Percentiles rank a stretch among this genome's conserved stretches.
Conservation (phyloP, 192 early-diverging fungal species). For the Coemansia sp. region DNA sequence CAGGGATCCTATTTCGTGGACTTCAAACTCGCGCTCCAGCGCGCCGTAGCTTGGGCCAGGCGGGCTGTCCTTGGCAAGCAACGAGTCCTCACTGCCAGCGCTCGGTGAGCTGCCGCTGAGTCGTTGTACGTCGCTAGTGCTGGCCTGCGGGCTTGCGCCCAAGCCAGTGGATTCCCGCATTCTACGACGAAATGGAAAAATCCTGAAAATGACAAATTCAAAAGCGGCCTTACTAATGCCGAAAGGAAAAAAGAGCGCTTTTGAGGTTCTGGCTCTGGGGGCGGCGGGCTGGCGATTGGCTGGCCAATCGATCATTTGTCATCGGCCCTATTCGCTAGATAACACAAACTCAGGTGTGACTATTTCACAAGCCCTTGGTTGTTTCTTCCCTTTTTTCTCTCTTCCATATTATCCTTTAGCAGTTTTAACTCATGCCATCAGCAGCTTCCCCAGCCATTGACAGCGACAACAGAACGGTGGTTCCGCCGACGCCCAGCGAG, state of each 20-base stretch:
- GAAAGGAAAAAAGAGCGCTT: neutral
- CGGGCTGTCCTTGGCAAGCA: neutral
- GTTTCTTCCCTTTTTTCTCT: neutral
- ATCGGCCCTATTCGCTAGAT: neutral
- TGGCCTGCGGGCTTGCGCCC: neutral
- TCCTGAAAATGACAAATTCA: neutral
- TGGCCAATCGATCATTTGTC: neutral
- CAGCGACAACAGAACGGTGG: conserved; percentile 20
- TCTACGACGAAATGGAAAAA: neutral
- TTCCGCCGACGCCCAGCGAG: conserved; percentile 37
- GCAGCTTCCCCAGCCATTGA: conserved; percentile 3
- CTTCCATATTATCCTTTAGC: neutral
- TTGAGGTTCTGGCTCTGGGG: too few relatives aligned
- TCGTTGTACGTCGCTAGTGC: neutral
- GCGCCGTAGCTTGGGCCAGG: too few relatives aligned
- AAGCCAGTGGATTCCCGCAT: too few relatives aligned
- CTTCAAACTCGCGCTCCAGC: conserved; percentile 37
- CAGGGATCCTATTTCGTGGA: conserved; percentile 33
- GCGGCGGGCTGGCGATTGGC: too few relatives aligned
- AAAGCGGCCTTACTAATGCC: neutral
- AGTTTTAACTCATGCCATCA: conserved; percentile 2
- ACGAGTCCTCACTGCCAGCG: neutral
- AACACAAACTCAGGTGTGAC: neutral
- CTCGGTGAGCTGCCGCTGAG: too few relatives aligned
- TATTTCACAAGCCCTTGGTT: neutral